These are phyloP conservation scores for Globisporangium megalacanthum DNA, from an alignment of 352 stramenopile genomes.

Conservation along the genomic window DNA sequence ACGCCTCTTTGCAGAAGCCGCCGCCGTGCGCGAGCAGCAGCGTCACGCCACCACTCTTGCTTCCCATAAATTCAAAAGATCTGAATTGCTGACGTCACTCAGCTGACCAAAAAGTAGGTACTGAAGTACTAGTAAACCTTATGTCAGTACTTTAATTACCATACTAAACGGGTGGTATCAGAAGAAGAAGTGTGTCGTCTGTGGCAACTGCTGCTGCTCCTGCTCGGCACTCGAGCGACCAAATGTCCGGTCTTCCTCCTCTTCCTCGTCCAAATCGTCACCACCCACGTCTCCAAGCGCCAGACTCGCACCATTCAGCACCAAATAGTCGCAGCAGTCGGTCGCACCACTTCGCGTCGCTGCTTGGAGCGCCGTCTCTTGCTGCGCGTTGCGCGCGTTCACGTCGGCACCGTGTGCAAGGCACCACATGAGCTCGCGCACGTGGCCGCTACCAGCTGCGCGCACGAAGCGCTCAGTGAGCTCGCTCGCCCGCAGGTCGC, in stretches of 20 bases:
- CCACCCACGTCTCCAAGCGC: slow-evolving; percentile 40
- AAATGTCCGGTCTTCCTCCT: too few relatives aligned
- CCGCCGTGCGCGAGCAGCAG: slow-evolving; percentile 44
- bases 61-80: too few relatives aligned
- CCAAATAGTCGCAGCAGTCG: slow-evolving; percentile 67
- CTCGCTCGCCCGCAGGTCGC: slow-evolving; percentile 18
- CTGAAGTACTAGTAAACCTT: background rate
- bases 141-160: too few relatives aligned
- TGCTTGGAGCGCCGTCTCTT: slow-evolving; percentile 58
- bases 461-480: slow-evolving; percentile 43
- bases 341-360: slow-evolving; percentile 30
- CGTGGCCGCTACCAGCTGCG: slow-evolving; percentile 28
- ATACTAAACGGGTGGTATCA: too few relatives aligned
- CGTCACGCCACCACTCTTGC: slow-evolving; percentile 7
- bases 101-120: too few relatives aligned
- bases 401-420: slow-evolving; percentile 78
- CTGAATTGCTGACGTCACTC: too few relatives aligned
- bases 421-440: slow-evolving; percentile 70
- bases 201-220: background rate
- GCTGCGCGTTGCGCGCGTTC: slow-evolving; percentile 41
- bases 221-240: slow-evolving; percentile 26
- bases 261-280: too few relatives aligned
- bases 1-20: slow-evolving; percentile 44
- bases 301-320: slow-evolving; percentile 76
- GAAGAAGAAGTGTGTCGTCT: background rate